phyloP scores from a whole-genome alignment of 2,329 filamentous ascomycete genomes.

The Simplicillium sp. region DNA sequence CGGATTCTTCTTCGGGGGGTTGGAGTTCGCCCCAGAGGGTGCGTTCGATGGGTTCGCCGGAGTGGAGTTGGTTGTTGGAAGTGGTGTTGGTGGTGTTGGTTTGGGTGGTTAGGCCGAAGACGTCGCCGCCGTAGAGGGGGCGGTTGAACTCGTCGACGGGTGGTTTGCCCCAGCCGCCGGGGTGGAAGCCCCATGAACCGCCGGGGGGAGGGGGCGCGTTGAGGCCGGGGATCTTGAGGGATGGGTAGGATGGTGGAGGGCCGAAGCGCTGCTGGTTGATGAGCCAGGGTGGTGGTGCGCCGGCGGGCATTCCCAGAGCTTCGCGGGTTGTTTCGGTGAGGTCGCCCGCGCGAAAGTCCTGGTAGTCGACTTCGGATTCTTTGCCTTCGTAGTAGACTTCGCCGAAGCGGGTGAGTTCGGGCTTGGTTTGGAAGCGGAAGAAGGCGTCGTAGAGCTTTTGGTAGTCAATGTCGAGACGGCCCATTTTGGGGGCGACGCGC shows the following conservation, averaged over 20 bases:
- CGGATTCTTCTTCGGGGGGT: conserved; percentile 64
- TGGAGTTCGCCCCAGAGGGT: conserved; percentile 89
- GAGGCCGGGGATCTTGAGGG: conserved; percentile 87
- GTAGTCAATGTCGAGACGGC: conserved; percentile 96
- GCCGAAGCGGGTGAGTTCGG: conserved; percentile 83
- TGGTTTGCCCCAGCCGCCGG: conserved; percentile 92
- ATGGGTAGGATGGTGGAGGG: conserved; percentile 87
- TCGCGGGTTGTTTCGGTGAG: conserved; percentile 83
- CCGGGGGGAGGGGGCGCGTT: conserved; percentile 88
- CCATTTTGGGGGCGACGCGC: conserved; percentile 90
- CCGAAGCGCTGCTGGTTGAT: conserved; percentile 95
- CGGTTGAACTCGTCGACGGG: conserved; percentile 89
- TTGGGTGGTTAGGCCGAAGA: conserved; percentile 64
- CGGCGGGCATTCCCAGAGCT: conserved; percentile 85
- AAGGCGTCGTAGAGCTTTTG: conserved; percentile 97
- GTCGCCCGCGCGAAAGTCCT: conserved; percentile 83
- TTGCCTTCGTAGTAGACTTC: conserved; percentile 99
- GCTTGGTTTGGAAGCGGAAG: conserved; percentile 96
- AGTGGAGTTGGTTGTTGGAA: conserved; percentile 18
- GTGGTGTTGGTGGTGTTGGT: conserved; percentile 18
- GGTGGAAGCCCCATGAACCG: conserved; percentile 88
- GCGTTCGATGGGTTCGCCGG: conserved; percentile 75
- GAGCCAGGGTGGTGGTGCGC: conserved; percentile 90
- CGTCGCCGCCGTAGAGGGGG: conserved; percentile 86
- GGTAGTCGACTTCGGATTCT: conserved; percentile 90